Evolutionary conservation across 257 asterid species (phyloP), one percentile per base, ranked within the genome.

Genomic region (Nicotiana knightiana): DNA sequence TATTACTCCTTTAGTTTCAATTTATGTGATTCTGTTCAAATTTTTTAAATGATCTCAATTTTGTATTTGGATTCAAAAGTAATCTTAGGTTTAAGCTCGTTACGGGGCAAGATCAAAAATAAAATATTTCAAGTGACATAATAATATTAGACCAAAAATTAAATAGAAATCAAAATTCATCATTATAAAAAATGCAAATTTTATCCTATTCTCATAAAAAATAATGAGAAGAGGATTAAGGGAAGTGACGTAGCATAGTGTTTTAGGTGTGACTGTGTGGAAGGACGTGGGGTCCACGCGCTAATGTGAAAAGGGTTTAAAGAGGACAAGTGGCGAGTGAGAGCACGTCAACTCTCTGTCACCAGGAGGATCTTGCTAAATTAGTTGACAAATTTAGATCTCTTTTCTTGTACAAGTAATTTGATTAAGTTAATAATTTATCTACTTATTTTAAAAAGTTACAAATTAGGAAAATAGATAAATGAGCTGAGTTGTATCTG

Each of bases 231-330:
- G 51, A 2, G 51, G 51, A 43, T 43, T 43, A 43, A 43, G 82
- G 9, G 79, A 30, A 61, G 33, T 21, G 61, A 71, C 54, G 79
- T 24, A 75, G 32, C 43, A 76, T 65, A 39, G 85, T 81, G 86
- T 83, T 58, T 82, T 84, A 88, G 86, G 82, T 76, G 84, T 82
- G 86, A 86, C 79, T 67, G 84, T 76, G 51, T 11, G 80, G 78
- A 55, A 21, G 62, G 77, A 26, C 51, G 85, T 83, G 81, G 92
- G 91, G 89, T 87, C 94, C 87, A 89, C 89, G 86, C 88, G 88
- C 87, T 43, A 57, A 48, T 73, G 62, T 73, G 43, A 48, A 73
- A 67, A 24, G 43, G 43, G 13, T 11, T 71, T 26, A 13, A 24
- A 48, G 9, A 48, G 24, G 26, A 73, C 79, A 48, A 10, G 26